Percentiles rank a stretch among this genome's conserved stretches.
phyloP scores from a whole-genome alignment of 495 filamentous ascomycete species.

The Penicillium bovifimosum region DNA sequence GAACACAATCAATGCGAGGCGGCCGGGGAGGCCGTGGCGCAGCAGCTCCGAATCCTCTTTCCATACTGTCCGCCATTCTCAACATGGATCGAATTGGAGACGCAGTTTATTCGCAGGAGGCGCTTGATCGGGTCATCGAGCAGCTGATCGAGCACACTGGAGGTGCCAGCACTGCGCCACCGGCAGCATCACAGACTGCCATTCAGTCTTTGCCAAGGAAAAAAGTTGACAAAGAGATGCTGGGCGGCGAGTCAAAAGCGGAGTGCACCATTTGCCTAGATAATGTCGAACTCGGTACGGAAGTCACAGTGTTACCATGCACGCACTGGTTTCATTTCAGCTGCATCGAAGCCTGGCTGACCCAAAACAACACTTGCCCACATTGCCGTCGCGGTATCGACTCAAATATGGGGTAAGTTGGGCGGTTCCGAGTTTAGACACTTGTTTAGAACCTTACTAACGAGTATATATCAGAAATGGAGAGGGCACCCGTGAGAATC shows the following conservation, averaged over 20 bases:
- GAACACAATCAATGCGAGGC: conserved; percentile 10
- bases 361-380: conserved; percentile 85
- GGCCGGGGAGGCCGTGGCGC: conserved; percentile 18
- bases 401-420: conserved; percentile 24
- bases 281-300: conserved; percentile 63
- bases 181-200: conserved; percentile 68
- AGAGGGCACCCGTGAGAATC: conserved; percentile 31
- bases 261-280: conserved; percentile 97
- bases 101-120: conserved; percentile 88
- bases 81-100: conserved; percentile 65
- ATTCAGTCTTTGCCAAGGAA: conserved; percentile 72
- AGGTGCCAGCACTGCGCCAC: conserved; percentile 65
- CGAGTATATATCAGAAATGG: neutral
- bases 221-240: conserved; percentile 57
- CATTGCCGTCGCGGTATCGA: conserved; percentile 78
- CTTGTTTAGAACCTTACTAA: conserved; percentile 9
- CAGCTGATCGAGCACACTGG: conserved; percentile 77
- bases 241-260: conserved; percentile 56
- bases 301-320: conserved; percentile 78
- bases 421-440: neutral
- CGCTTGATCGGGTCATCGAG: conserved; percentile 81
- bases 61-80: conserved; percentile 45
- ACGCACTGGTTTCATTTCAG: conserved; percentile 84
- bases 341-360: conserved; percentile 75
- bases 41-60: conserved; percentile 27